Evolutionary conservation across 495 filamentous ascomycete genomes (phyloP).

Genomic region (Neurospora discreta): DNA sequence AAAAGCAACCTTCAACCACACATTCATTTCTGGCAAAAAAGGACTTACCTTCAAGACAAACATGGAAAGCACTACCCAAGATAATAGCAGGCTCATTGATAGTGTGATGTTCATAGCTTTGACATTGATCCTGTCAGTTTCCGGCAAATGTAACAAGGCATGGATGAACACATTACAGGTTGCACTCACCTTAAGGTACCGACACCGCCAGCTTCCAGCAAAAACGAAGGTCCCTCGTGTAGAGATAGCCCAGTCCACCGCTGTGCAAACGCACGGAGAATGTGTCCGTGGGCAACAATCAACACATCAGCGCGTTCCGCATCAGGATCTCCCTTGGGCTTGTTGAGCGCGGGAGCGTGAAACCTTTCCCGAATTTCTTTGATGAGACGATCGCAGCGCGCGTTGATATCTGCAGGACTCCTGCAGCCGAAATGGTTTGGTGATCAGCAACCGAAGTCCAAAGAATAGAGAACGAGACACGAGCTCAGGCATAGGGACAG

Average conservation of each 20-base stretch:
- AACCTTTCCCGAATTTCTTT: conserved; percentile 53
- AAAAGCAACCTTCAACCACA: background rate
- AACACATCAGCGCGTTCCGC: conserved; percentile 39
- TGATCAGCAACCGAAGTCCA: background rate
- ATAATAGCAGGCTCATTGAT: conserved; percentile 60
- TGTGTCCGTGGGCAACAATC: conserved; percentile 73
- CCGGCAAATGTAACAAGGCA: background rate
- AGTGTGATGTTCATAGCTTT: conserved; percentile 53
- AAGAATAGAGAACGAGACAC: background rate
- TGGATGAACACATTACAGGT: background rate
- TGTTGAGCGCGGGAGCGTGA: conserved; percentile 41
- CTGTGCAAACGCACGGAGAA: conserved; percentile 82
- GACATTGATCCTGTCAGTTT: conserved; percentile 11
- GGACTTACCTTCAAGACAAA: conserved; percentile 29
- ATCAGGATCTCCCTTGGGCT: conserved; percentile 27
- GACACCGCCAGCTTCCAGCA: conserved; percentile 76
- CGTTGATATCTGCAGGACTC: conserved; percentile 52
- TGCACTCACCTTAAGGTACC: conserved; percentile 56
- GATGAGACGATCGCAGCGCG: conserved; percentile 65
- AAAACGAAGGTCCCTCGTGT: conserved; percentile 51
- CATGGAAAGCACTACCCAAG: conserved; percentile 54
- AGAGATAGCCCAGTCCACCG: conserved; percentile 67
- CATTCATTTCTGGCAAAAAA: background rate
- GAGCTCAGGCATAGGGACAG: background rate
- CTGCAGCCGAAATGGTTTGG: conserved; percentile 7